Base-by-base conservation (phyloP, 306 rosid species). In the Prunus persica region DNA sequence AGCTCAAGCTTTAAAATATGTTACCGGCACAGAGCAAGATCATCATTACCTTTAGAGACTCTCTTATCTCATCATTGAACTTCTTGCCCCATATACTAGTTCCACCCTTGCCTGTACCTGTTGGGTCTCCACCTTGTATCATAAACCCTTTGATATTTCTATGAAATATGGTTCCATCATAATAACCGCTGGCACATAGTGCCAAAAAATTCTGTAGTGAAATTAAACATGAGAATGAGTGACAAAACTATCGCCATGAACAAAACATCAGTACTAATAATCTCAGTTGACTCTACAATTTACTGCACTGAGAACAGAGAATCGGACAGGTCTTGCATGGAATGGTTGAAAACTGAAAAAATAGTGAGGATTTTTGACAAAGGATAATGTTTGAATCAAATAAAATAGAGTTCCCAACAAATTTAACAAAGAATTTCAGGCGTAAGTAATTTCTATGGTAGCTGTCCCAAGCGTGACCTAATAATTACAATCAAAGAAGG, bases 81-180 rank as follows among this genome's bases (percentile, higher is more conserved):
- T 95, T 95, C 83, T 92, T 95, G 60, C 97, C 97, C 99, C 97
- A 95, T 34, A 92, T 92, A 41, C 99, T 89, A 67, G 93, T 92
- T 14, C 97, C 99, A 4, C 96, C 97, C 75, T 92, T 95, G 81
- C 97, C 99, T 0, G 99, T 95, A 57, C 99, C 99, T 51, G 97
- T 88, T 61, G 97, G 97, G 62, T 95, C 99, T 66, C 99, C 99
- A 43, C 99, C 99, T 92, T 95, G 99, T 73, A 95, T 95, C 97
- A 95, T 95, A 65, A 95, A 95, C 22, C 97, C 99, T 76, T 95
- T 95, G 50, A 95, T 92, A 73, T 92, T 95, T 79, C 99, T 93
- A 76, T 95, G 97, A 80, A 95, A 95, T 84, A 95, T 78, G 65
- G 99, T 95, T 76, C 97, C 96, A 83, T 95, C 99, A 83, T 89